Base-by-base conservation (phyloP, 2,329 filamentous ascomycete genomes). In the Penicillium brasilianum region DNA sequence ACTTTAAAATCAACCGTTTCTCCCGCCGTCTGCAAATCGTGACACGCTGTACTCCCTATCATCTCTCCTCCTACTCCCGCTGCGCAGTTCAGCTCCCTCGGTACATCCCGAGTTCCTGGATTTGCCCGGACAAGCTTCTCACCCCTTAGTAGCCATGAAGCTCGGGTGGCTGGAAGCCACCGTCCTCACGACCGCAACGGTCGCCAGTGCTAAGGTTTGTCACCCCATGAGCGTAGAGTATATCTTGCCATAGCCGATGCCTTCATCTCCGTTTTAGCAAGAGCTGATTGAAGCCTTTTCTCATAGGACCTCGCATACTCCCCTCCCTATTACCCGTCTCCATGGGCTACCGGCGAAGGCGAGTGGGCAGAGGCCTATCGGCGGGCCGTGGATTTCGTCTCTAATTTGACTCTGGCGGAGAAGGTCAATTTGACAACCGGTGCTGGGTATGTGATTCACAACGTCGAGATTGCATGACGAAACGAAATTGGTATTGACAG, bases 341-440 rank as follows among this genome's bases (percentile, higher is more conserved):
- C 93, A 80, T 96, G 93, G 92, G 89, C 90, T 79, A 86, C 90
- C 64, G 89, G 91, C 18, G 76, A 85, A 6, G 90, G 90, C 11
- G 80, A 85, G 48, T 97, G 93, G 93, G 83, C 85, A 57, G 85
- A 87, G 7, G 92, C 92, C 41, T 93, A 96, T 69, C 80, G 78
- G 20, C 88, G 90, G 76, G 93, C 93, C 1, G 87, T 86, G 67
- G 86, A 83, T 2, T 94, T 97, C 71, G 92, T 97, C 49, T 90
- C 89, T 10, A 88, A 93, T 74, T 79, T 97, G 78, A 96, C 92
- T 0, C 83, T 97, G 37, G 74, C 88, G 11, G 93, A 97, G 77
- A 97, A 97, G 81, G 92, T 98, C 77, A 98, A 98, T 76, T 76
- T 99, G 66, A 98, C 94, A 2, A 97, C 93, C 0, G 94, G 94